A percentile compares a stretch with the other conserved stretches of the same genome.
phyloP scores from a whole-genome alignment of 345 rosid genomes.

The Anastatica hierochuntica region DNA sequence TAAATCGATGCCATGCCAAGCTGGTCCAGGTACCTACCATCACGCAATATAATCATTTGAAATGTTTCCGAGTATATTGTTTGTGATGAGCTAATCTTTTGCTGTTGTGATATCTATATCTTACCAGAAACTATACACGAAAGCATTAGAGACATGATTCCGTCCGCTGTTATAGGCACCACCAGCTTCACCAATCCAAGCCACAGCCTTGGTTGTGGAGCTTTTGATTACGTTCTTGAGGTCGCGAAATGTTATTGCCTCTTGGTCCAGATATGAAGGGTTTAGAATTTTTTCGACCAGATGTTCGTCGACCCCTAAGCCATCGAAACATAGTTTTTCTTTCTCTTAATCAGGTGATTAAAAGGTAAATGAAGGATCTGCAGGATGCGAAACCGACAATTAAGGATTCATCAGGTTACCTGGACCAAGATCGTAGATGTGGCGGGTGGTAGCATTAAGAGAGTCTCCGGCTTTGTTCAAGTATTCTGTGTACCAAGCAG shows the following conservation, averaged over 20 bases:
- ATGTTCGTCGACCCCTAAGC: constrained; percentile 56
- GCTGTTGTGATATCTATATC: not conserved
- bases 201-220: constrained; percentile 44
- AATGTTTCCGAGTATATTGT: no score
- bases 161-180: constrained; percentile 95
- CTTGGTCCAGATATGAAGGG: constrained; percentile 60
- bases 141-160: constrained; percentile 69
- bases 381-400: not conserved
- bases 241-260: constrained; percentile 36
- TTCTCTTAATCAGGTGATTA: not conserved
- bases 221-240: constrained; percentile 43
- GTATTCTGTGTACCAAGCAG: constrained; percentile 56
- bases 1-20: constrained; percentile 64
- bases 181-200: constrained; percentile 97
- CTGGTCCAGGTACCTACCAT: constrained; percentile 85
- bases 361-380: no score
- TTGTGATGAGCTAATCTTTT: not conserved
- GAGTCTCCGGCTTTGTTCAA: constrained; percentile 39
- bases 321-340: constrained; percentile 3
- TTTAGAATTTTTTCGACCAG: constrained; percentile 61
- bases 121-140: constrained; percentile 92
- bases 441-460: constrained; percentile 59
- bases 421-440: constrained; percentile 94
- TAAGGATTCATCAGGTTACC: constrained; percentile 33
- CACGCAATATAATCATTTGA: not conserved